A percentile compares a stretch with the other conserved stretches of the same genome.
Conservation (phyloP, 2,329 filamentous ascomycete species). For the Trichoderma sp. region DNA sequence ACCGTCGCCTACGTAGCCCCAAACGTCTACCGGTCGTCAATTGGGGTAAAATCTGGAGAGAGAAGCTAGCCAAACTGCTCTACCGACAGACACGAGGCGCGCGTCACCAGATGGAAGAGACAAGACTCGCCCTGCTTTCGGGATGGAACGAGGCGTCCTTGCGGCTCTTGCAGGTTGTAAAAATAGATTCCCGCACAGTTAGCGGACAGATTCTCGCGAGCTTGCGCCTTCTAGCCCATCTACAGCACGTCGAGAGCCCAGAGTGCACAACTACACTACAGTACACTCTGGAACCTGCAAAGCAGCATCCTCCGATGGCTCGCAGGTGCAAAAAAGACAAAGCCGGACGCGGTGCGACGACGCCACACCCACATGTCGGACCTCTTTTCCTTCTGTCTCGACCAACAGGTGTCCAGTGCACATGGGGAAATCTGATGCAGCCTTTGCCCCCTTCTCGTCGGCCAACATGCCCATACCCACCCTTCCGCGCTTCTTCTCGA, state of each 20-base stretch:
- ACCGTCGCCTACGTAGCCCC: not conserved
- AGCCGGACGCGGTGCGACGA: not conserved
- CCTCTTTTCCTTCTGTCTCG: not conserved
- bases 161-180: not conserved
- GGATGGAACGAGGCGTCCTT: not conserved
- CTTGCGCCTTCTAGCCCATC: not conserved
- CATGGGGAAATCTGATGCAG: conserved; percentile 5
- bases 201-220: not conserved
- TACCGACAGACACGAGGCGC: conserved; percentile 12
- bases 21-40: not conserved
- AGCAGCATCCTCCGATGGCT: conserved; percentile 11
- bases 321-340: not conserved
- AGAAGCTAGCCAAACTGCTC: not conserved
- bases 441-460: not conserved
- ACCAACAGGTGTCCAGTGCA: not conserved
- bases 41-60: not conserved
- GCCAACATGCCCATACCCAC: conserved; percentile 3
- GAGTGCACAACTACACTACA: not conserved
- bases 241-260: not conserved
- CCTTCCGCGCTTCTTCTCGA: conserved; percentile 15
- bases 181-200: not conserved
- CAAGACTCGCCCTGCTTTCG: not conserved
- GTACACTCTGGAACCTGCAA: not conserved
- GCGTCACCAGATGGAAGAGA: not conserved
- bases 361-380: conserved; percentile 15